Percentiles rank a stretch among this genome's conserved stretches.
Evolutionary conservation across 2,329 filamentous ascomycete genomes (phyloP).

Genomic region (Monosporascus sp.): DNA sequence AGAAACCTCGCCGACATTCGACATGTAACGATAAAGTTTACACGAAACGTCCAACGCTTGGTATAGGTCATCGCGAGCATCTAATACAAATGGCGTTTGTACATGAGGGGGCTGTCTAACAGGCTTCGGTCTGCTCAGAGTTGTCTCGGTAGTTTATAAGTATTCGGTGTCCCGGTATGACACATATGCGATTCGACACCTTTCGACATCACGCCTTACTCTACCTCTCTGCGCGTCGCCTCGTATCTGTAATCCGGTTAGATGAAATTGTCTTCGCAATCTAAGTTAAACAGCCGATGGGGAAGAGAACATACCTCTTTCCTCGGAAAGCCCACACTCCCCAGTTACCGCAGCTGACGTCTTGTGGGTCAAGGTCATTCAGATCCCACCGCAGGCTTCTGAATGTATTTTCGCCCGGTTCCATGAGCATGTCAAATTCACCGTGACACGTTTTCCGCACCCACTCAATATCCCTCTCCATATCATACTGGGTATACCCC

Average conservation of each 20-base stretch:
- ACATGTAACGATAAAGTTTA: too few relatives aligned
- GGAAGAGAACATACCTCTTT: constrained; percentile 65
- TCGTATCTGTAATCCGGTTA: constrained; percentile 51
- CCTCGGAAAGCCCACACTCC: constrained; percentile 95
- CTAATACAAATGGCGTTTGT: too few relatives aligned
- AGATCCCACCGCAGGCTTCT: constrained; percentile 93
- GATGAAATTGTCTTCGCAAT: constrained; percentile 9
- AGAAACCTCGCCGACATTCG: too few relatives aligned
- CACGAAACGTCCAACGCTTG: too few relatives aligned
- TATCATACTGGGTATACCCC: constrained; percentile 92
- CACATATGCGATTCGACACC: too few relatives aligned
- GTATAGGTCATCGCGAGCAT: neutral
- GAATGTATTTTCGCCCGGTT: constrained; percentile 92
- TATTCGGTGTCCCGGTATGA: too few relatives aligned
- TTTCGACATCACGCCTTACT: constrained; percentile 7
- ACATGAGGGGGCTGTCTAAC: too few relatives aligned
- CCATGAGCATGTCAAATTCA: constrained; percentile 86
- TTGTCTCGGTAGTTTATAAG: too few relatives aligned
- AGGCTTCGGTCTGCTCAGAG: too few relatives aligned
- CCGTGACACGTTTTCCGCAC: constrained; percentile 78
- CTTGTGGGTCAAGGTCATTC: constrained; percentile 90
- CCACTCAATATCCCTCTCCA: constrained; percentile 89
- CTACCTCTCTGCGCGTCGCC: constrained; percentile 49
- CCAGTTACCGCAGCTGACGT: constrained; percentile 95
- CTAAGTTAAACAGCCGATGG: neutral